Conservation (phyloP, 2,329 filamentous ascomycete species). For the Botrytis cinerea region DNA sequence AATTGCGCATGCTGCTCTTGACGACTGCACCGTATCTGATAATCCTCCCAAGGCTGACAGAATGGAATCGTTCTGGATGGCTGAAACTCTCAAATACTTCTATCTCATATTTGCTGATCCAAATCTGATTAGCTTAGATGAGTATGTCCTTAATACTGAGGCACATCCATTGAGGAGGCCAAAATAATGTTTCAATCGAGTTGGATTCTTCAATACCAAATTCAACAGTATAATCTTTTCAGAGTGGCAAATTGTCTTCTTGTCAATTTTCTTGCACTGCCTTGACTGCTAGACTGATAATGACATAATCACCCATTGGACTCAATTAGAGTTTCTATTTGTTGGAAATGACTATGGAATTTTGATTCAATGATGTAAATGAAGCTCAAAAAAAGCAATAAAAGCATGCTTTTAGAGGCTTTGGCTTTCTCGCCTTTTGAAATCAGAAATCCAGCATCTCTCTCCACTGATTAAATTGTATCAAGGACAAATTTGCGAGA, state of each 20-base stretch:
- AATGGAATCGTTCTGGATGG: conserved; percentile 63
- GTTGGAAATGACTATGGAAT: too few relatives aligned
- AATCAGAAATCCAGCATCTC: neutral
- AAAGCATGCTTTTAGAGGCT: neutral
- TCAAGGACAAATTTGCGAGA: neutral
- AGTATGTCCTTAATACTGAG: conserved; percentile 52
- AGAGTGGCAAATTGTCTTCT: neutral
- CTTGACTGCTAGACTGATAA: neutral
- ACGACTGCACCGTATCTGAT: conserved; percentile 42
- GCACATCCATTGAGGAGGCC: conserved; percentile 41
- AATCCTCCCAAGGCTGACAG: conserved; percentile 47
- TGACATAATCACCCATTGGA: neutral
- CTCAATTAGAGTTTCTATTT: neutral
- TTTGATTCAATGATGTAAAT: neutral
- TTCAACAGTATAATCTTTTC: neutral
- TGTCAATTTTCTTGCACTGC: neutral
- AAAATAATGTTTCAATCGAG: neutral
- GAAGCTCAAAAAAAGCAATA: neutral
- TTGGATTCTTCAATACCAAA: neutral
- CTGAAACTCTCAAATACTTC: conserved; percentile 65
- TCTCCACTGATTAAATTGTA: neutral
- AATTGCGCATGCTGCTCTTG: conserved; percentile 47
- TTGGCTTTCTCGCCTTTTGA: accelerated
- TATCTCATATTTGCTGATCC: conserved; percentile 55
- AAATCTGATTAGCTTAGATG: conserved; percentile 57